A percentile compares a stretch with the other conserved stretches of the same genome.
phyloP scores from a whole-genome alignment of 1,284 basidiomycete genomes.

The Leccinum pallidistipes region DNA sequence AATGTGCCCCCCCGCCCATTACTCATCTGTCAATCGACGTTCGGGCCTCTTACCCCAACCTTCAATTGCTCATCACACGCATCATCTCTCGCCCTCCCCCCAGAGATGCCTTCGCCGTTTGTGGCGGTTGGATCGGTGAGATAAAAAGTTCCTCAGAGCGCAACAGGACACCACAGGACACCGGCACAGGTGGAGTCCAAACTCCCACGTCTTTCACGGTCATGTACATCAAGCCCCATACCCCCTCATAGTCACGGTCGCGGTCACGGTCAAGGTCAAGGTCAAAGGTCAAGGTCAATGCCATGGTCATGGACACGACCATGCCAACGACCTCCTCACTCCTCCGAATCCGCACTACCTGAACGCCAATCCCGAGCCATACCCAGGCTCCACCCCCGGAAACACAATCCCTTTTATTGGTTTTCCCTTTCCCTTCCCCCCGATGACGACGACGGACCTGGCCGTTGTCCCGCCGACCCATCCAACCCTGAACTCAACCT shows the following conservation, averaged over 20 bases:
- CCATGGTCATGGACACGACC: slow-evolving; percentile 4
- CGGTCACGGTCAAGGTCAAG: background rate
- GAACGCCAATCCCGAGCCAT: slow-evolving; percentile 7
- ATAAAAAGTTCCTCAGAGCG: slow-evolving; percentile 17
- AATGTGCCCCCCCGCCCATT: slow-evolving; percentile 38
- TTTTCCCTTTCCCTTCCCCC: slow-evolving; percentile 12
- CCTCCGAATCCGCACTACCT: slow-evolving; percentile 4
- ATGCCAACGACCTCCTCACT: slow-evolving; percentile 18
- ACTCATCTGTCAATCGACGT: slow-evolving; percentile 56
- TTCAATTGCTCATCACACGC: slow-evolving; percentile 15
- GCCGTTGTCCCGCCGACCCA: slow-evolving; percentile 3
- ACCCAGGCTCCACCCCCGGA: background rate
- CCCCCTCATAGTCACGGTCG: background rate
- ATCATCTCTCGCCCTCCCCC: slow-evolving; percentile 23
- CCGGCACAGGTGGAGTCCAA: slow-evolving; percentile 1
- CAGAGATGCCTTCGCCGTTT: slow-evolving; percentile 25
- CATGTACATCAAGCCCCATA: slow-evolving; percentile 10
- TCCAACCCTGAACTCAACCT: background rate
- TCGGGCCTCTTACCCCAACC: slow-evolving; percentile 30
- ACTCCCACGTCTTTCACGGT: slow-evolving; percentile 9
- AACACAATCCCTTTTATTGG: slow-evolving; percentile 13
- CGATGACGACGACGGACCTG: slow-evolving; percentile 2
- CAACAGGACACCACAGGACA: background rate
- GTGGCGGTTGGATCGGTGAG: slow-evolving; percentile 32
- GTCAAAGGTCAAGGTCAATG: background rate